Percentiles rank a stretch among this genome's conserved stretches.
Evolutionary conservation across 495 filamentous ascomycete genomes (phyloP).

Genomic region (Lophiotrema nucula): DNA sequence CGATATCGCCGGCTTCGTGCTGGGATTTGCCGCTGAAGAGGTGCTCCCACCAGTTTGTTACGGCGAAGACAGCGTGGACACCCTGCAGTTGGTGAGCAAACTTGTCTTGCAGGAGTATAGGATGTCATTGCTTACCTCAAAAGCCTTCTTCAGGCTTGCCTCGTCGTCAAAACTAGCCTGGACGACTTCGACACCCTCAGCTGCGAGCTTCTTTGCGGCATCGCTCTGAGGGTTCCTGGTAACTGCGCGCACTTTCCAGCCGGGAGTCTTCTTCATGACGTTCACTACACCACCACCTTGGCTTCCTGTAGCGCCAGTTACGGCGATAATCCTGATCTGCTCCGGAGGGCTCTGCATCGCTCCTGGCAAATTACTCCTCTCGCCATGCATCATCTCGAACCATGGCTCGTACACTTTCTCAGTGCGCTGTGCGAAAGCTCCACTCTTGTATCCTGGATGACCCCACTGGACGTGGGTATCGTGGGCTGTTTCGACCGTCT

Average conservation of each 20-base stretch:
- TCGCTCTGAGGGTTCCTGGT: slow-evolving; percentile 26
- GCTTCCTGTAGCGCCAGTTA: slow-evolving; percentile 19
- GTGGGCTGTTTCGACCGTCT: too few relatives aligned
- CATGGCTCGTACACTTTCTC: slow-evolving; percentile 15
- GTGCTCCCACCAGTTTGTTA: slow-evolving; percentile 32
- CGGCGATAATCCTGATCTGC: slow-evolving; percentile 10
- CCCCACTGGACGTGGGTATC: too few relatives aligned
- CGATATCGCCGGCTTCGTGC: slow-evolving; percentile 28
- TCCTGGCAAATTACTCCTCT: neutral
- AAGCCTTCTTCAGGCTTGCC: slow-evolving; percentile 22
- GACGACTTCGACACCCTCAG: slow-evolving; percentile 26
- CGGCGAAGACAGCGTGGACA: slow-evolving; percentile 24
- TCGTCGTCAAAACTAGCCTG: slow-evolving; percentile 26
- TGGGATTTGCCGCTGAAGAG: slow-evolving; percentile 16
- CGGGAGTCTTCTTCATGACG: slow-evolving; percentile 11
- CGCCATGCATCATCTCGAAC: slow-evolving; percentile 6
- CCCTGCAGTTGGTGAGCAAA: slow-evolving; percentile 11
- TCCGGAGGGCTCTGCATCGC: neutral
- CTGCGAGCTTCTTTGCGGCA: slow-evolving; percentile 25
- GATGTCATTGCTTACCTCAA: slow-evolving; percentile 16
- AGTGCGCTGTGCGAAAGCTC: too few relatives aligned
- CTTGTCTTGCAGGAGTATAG: neutral
- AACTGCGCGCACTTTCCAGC: slow-evolving; percentile 25
- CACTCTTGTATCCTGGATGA: too few relatives aligned
- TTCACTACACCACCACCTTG: slow-evolving; percentile 24